Percentiles rank a stretch among this genome's conserved stretches.
These are phyloP conservation scores for Leishmania amazonensis DNA, from an alignment of 208 protist genomes.

Conservation along the genomic window DNA sequence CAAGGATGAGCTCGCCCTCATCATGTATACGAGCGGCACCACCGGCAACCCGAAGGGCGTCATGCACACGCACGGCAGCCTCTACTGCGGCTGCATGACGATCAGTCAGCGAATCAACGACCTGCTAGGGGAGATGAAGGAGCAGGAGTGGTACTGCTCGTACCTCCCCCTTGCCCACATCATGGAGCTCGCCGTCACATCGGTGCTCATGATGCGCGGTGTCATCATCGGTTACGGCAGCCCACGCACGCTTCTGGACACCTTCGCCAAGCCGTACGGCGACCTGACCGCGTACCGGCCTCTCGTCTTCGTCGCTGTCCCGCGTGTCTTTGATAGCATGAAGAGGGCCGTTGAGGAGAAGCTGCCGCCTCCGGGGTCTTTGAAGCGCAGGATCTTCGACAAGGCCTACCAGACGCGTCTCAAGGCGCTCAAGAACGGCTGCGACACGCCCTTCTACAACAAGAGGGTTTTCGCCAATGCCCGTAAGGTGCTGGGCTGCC, in stretches of 20 bases:
- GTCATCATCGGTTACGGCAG: conserved; percentile 75
- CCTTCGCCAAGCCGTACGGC: conserved; percentile 77
- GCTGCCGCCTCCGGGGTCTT: conserved; percentile 50
- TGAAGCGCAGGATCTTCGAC: conserved; percentile 79
- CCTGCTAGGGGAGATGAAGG: conserved; percentile 43
- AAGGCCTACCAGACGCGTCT: conserved; percentile 60
- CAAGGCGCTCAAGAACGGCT: conserved; percentile 64
- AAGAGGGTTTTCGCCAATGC: conserved; percentile 68
- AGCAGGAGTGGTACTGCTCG: conserved; percentile 82
- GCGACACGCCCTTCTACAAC: conserved; percentile 85
- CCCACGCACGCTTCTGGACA: conserved; percentile 71
- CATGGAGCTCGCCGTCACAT: conserved; percentile 83
- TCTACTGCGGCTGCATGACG: conserved; percentile 61
- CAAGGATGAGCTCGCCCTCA: conserved; percentile 60
- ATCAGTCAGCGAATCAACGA: conserved; percentile 50
- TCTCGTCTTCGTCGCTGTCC: conserved; percentile 77
- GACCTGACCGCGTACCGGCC: conserved; percentile 82
- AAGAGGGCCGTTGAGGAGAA: conserved; percentile 78
- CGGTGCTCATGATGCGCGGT: conserved; percentile 66
- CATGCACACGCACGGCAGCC: conserved; percentile 77
- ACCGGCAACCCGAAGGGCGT: conserved; percentile 92
- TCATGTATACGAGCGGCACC: conserved; percentile 94
- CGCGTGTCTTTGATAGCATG: conserved; percentile 86
- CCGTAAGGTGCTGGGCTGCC: conserved; percentile 69
- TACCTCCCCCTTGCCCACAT: conserved; percentile 94